Evolutionary conservation across 306 rosid genomes (phyloP).

Genomic region (Sindora glabra): DNA sequence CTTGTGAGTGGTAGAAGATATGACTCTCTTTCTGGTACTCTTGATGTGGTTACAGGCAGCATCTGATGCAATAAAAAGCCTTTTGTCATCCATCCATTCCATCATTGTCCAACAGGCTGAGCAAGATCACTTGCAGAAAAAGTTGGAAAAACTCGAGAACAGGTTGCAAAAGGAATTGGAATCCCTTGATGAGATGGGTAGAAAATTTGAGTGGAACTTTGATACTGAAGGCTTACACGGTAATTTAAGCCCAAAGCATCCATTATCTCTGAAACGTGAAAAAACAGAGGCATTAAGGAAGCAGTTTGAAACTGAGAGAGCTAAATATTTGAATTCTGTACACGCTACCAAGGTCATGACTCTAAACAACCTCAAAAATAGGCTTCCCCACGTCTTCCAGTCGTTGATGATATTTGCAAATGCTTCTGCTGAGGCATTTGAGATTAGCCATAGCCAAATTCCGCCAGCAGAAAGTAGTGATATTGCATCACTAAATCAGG

Average conservation of each 20-base stretch:
- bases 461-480: constrained; percentile 31
- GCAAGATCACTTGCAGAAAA: constrained; percentile 52
- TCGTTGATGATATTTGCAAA: constrained; percentile 49
- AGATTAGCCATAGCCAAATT: constrained; percentile 24
- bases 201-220: constrained; percentile 23
- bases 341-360: constrained; percentile 44
- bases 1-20: neutral
- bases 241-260: constrained; percentile 51
- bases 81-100: constrained; percentile 37
- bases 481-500: constrained; percentile 1
- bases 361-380: constrained; percentile 41
- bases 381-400: constrained; percentile 66
- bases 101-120: constrained; percentile 52
- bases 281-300: constrained; percentile 58
- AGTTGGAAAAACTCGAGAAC: constrained; percentile 47
- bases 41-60: constrained; percentile 43
- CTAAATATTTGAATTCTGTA: constrained; percentile 41
- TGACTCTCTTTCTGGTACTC: neutral
- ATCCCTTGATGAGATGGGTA: constrained; percentile 43
- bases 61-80: constrained; percentile 61
- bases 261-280: constrained; percentile 41
- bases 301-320: constrained; percentile 50
- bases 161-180: constrained; percentile 42
- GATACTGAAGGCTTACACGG: constrained; percentile 21
- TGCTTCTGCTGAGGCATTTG: constrained; percentile 50